Conservation (phyloP, 2,329 filamentous ascomycete genomes). For the Pseudocercospora musae region DNA sequence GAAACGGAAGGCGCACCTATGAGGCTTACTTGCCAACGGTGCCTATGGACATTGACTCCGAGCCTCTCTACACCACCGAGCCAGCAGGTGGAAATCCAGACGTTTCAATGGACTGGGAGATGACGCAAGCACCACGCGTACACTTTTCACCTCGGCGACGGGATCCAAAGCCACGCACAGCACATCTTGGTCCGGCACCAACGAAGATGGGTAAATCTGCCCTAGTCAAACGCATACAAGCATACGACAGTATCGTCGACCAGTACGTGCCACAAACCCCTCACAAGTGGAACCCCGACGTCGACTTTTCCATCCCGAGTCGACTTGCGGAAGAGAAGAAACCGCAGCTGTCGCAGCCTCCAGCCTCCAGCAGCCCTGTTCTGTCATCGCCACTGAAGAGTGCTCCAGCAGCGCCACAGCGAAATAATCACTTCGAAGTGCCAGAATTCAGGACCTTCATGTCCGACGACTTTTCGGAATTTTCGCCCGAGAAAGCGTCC, state of each 20-base stretch:
- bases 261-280: constrained; percentile 7
- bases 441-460: constrained; percentile 8
- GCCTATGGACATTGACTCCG: constrained; percentile 1
- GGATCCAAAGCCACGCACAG: not conserved
- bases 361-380: not conserved
- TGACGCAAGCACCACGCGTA: not conserved
- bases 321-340: not conserved
- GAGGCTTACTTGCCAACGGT: not conserved
- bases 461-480: not conserved
- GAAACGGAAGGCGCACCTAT: not conserved
- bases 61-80: not conserved
- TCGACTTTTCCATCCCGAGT: constrained; percentile 1
- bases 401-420: not conserved
- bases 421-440: constrained; percentile 2
- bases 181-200: not conserved
- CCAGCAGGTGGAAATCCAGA: not conserved
- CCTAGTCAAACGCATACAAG: constrained; percentile 7
- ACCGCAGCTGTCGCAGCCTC: not conserved
- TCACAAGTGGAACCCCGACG: constrained; percentile 5
- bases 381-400: not conserved
- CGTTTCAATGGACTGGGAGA: not conserved
- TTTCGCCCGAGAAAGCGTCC: constrained; percentile 9
- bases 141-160: not conserved
- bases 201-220: not conserved
- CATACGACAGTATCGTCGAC: constrained; percentile 7